Conservation (phyloP, 1,284 basidiomycete genomes). For the Coniferiporia sulphurascens region DNA sequence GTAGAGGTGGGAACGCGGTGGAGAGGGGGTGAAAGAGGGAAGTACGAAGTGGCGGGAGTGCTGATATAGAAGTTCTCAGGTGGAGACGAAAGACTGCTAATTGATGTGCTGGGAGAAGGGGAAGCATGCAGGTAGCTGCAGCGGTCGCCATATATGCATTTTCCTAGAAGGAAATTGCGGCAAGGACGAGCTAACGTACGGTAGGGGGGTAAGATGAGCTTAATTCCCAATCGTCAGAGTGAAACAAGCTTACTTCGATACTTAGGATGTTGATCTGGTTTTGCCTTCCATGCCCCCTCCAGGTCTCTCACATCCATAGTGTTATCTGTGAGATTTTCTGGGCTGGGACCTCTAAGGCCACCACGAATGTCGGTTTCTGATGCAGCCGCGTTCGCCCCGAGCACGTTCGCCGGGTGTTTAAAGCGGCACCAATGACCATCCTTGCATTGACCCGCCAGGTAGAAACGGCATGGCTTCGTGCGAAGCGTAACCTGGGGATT, state of each 20-base stretch:
- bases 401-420: constrained; percentile 17
- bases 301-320: constrained; percentile 21
- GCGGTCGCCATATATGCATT: constrained; percentile 26
- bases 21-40: constrained; percentile 4
- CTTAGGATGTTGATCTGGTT: constrained; percentile 21
- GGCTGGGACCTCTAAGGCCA: not conserved
- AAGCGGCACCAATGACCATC: constrained; percentile 23
- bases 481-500: constrained; percentile 19
- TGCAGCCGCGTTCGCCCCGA: constrained; percentile 5
- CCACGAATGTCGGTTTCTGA: not conserved
- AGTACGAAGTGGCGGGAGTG: not conserved
- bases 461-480: constrained; percentile 21
- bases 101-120: not conserved
- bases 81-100: not conserved
- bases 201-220: not conserved
- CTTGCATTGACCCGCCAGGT: constrained; percentile 19
- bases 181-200: constrained; percentile 26
- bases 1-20: not conserved
- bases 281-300: constrained; percentile 18
- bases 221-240: constrained; percentile 10
- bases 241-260: constrained; percentile 22
- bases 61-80: not conserved
- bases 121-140: constrained; percentile 26
- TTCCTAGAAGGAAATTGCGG: constrained; percentile 27
- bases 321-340: constrained; percentile 8